Evolutionary conservation across 805 yeast genomes (phyloP), one percentile per base, ranked within the genome.

Genomic region (Myxozyma geophila): DNA sequence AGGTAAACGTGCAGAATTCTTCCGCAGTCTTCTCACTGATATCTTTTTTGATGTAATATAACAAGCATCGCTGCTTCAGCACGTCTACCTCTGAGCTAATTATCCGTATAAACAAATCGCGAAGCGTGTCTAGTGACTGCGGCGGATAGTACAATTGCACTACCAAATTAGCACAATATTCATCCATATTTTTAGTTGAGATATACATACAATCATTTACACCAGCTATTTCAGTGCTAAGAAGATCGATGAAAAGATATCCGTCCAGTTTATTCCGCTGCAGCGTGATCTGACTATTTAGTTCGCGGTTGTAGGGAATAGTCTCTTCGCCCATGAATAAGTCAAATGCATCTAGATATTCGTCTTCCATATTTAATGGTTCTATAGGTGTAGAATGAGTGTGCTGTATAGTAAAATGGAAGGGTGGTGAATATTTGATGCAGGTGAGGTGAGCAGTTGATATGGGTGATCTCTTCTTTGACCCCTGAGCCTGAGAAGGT

Each of bases 251-350:
- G 39, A 64, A 64, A 19, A 64, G 57, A 7, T 17, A 36, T 17
- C 66, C 68, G 21, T 61, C 66, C 6, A 64, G 66, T 21, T 59
- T 62, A 36, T 39, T 62, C 33, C 68, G 58, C 21, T 58, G 66
- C 35, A n/a, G 23, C 17, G 43, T 35, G n/a, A 64, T 40, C 15
- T 41, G 37, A 21, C 39, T 51, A 12, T 50, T 57, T 7, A 53
- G 19, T 7, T 58, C 43, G 19, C 44, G 13, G 15, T 23, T 36
- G 50, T 62, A 64, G 1, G 66, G 63, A 35, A 62, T 53, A 40
- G 53, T 33, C 64, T 62, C 13, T 8, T 28, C 58, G 35, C 54
- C 49, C 23, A 54, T 15, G 19, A 59, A 51, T 37, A 47, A n/a
- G 12, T 58, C 53, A 36, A 43, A 58, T 12, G 49, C 52, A 19